Conservation (phyloP, 768 basidiomycete species). For the Russula virescens region DNA sequence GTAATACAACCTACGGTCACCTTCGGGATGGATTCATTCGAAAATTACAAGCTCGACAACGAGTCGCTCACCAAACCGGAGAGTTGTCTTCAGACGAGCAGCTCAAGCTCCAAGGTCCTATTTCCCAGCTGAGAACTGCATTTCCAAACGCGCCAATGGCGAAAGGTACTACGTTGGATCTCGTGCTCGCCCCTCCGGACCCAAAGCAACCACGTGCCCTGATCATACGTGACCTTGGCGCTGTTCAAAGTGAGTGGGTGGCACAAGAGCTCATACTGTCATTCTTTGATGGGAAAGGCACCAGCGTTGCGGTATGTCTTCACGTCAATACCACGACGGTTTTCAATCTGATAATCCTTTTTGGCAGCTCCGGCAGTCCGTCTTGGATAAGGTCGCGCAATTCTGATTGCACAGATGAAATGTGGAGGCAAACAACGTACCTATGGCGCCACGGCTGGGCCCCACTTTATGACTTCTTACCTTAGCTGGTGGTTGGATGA, state of each 20-base stretch:
- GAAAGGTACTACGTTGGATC: conserved; percentile 66
- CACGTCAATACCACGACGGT: not conserved
- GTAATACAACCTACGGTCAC: conserved; percentile 71
- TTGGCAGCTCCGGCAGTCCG: conserved; percentile 49
- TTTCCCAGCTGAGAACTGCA: conserved; percentile 67
- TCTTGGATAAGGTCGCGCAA: conserved; percentile 33
- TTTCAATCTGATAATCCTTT: not conserved
- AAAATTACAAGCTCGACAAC: conserved; percentile 57
- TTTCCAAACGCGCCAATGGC: conserved; percentile 64
- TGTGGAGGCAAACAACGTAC: not conserved
- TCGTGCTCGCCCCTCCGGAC: conserved; percentile 54
- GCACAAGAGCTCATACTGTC: conserved; percentile 66
- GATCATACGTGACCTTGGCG: conserved; percentile 67
- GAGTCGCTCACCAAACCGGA: conserved; percentile 45
- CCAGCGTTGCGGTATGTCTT: conserved; percentile 62
- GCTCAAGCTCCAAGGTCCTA: conserved; percentile 49
- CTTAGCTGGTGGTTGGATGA: not conserved
- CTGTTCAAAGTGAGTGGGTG: conserved; percentile 68
- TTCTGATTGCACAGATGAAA: not conserved
- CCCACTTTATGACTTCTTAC: not conserved
- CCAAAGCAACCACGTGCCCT: conserved; percentile 46
- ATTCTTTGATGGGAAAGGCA: conserved; percentile 65
- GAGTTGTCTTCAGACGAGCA: conserved; percentile 56
- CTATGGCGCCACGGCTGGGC: not conserved
- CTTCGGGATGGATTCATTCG: conserved; percentile 81